These are phyloP conservation scores for Auricularia sp. DNA, from an alignment of 768 basidiomycete species.

Conservation along the genomic window DNA sequence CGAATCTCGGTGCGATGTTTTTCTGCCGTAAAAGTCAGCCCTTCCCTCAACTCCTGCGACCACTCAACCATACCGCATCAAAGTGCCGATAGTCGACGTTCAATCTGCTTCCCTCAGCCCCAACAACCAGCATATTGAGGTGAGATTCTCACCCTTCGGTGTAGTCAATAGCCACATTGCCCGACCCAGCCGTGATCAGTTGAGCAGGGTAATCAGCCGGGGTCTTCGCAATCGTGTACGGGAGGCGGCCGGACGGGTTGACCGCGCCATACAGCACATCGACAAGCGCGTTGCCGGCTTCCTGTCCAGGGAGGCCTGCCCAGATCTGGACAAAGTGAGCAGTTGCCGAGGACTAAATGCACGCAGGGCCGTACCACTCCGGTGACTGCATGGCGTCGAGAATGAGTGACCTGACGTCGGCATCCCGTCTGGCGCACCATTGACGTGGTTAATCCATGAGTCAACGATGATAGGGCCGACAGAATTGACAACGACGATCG, in stretches of 20 bases:
- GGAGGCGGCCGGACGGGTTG: conserved; percentile 46
- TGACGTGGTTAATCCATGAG: conserved; percentile 65
- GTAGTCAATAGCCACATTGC: not conserved
- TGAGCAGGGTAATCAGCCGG: conserved; percentile 25
- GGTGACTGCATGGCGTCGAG: conserved; percentile 24
- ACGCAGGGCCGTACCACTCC: not conserved
- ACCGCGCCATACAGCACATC: conserved; percentile 69
- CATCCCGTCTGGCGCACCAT: conserved; percentile 46
- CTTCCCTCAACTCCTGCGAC: not conserved
- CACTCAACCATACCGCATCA: conserved; percentile 25
- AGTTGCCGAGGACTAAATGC: too few relatives aligned
- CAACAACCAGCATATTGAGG: too few relatives aligned
- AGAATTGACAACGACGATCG: conserved; percentile 69
- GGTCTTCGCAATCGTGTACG: conserved; percentile 30
- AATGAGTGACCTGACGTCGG: not conserved
- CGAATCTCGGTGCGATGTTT: conserved; percentile 34
- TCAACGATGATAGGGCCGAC: conserved; percentile 65
- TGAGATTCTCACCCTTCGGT: conserved; percentile 34
- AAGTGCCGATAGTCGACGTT: conserved; percentile 52
- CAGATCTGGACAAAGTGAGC: conserved; percentile 26
- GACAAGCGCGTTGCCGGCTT: conserved; percentile 53
- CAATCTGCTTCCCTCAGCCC: conserved; percentile 44
- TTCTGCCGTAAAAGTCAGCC: conserved; percentile 8
- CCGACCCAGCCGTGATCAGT: conserved; percentile 26
- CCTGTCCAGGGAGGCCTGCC: conserved; percentile 59